A percentile compares a stretch with the other conserved stretches of the same genome.
Evolutionary conservation across 2,329 filamentous ascomycete species (phyloP).

Genomic region (Aspergillus sp.): DNA sequence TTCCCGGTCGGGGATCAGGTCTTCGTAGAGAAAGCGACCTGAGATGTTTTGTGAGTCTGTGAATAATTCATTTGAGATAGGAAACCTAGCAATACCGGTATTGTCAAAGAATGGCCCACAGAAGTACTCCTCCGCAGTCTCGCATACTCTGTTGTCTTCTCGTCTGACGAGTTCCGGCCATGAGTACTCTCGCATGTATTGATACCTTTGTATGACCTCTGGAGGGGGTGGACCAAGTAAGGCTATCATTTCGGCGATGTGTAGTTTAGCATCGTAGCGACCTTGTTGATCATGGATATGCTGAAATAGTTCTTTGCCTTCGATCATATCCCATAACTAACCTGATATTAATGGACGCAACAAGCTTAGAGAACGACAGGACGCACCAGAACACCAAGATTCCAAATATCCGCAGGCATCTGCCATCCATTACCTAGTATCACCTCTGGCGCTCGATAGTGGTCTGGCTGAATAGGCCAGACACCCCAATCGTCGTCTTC

Average conservation of each 20-base stretch:
- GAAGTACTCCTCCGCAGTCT: constrained; percentile 36
- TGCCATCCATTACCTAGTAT: constrained; percentile 40
- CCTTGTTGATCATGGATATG: constrained; percentile 35
- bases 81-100: constrained; percentile 24
- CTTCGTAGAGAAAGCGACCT: constrained; percentile 35
- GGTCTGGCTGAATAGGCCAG: constrained; percentile 45
- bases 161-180: constrained; percentile 31
- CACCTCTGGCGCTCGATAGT: constrained; percentile 44
- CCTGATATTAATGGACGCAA: constrained; percentile 24
- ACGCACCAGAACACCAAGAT: constrained; percentile 25
- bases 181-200: constrained; percentile 27
- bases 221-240: constrained; percentile 42
- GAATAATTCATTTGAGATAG: constrained; percentile 15
- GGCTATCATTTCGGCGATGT: constrained; percentile 46
- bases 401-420: constrained; percentile 36
- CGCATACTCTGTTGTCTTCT: constrained; percentile 30
- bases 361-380: neutral
- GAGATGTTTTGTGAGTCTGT: constrained; percentile 22
- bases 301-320: constrained; percentile 38
- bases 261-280: constrained; percentile 37
- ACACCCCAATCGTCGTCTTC: constrained; percentile 16
- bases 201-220: constrained; percentile 36
- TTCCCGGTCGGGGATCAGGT: constrained; percentile 33
- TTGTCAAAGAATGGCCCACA: constrained; percentile 38
- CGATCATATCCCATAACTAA: constrained; percentile 41